Conservation (phyloP, 192 early-diverging fungal genomes). For the Entomortierella chlamydospora region DNA sequence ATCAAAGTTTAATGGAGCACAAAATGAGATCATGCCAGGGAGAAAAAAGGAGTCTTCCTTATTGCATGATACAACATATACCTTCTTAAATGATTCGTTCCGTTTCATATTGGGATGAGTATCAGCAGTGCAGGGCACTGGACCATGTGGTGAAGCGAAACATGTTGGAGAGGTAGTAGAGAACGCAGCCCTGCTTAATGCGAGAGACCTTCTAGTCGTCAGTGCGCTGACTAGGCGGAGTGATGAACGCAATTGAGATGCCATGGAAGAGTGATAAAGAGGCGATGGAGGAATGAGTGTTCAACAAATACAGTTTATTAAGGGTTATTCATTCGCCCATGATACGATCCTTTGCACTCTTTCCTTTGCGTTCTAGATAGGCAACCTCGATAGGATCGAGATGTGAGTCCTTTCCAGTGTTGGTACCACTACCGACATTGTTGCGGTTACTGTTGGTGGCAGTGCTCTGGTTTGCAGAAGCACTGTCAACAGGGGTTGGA, state of each 20-base stretch:
- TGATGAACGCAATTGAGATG: constrained; percentile 6
- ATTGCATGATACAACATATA: background rate
- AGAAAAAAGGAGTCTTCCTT: background rate
- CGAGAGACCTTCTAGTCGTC: background rate
- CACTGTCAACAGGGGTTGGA: constrained; percentile 21
- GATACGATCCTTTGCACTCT: constrained; percentile 33
- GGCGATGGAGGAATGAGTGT: background rate
- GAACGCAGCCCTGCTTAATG: constrained; percentile 3
- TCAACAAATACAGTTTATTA: too few species aligned
- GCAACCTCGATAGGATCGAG: constrained; percentile 33
- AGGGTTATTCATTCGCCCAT: constrained; percentile 6
- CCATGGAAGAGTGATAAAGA: background rate
- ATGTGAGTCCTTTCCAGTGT: background rate
- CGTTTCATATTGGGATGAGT: constrained; percentile 57
- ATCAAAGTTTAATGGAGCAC: background rate
- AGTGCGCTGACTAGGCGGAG: background rate
- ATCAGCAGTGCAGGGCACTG: constrained; percentile 51
- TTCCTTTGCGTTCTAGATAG: constrained; percentile 26
- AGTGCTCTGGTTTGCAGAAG: background rate
- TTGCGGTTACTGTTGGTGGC: background rate
- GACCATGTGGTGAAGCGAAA: constrained; percentile 8
- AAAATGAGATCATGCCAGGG: background rate
- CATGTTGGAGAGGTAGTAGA: constrained; percentile 6
- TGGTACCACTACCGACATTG: too few species aligned
- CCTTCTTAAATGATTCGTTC: constrained; percentile 56